phyloP scores from a whole-genome alignment of 148 eudicot species.

The Rheum nobile region DNA sequence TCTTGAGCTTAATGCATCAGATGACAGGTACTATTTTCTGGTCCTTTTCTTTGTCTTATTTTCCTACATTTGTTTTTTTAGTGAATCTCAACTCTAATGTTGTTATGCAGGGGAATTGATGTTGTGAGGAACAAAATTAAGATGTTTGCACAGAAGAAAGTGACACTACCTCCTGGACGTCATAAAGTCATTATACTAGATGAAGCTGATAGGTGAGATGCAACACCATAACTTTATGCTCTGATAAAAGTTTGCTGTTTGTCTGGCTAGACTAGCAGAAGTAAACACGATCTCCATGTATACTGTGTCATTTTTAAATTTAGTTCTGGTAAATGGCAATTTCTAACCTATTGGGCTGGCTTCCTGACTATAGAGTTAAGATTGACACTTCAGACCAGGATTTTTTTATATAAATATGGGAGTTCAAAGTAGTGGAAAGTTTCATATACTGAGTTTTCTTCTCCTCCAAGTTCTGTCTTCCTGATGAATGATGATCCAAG shows the following conservation, averaged over 20 bases:
- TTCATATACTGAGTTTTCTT: neutral
- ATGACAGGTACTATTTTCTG: conserved; percentile 46
- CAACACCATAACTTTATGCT: neutral
- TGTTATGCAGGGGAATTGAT: conserved; percentile 63
- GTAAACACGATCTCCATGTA: neutral
- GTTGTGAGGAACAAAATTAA: conserved; percentile 97
- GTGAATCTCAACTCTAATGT: neutral
- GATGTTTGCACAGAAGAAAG: conserved; percentile 99
- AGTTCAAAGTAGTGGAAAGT: neutral
- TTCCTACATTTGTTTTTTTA: neutral
- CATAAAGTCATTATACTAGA: conserved; percentile 89
- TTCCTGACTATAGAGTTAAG: neutral
- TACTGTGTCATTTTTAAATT: neutral
- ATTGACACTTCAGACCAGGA: neutral
- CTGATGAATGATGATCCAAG: no score
- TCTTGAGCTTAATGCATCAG: conserved; percentile 92
- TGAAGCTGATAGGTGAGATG: conserved; percentile 86
- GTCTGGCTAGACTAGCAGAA: neutral
- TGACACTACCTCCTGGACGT: conserved; percentile 80
- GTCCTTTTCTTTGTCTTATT: neutral
- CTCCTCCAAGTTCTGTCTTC: neutral
- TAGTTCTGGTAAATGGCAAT: neutral
- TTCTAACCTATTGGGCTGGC: neutral
- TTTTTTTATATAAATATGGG: neutral
- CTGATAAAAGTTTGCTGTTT: neutral